Conservation (phyloP, 768 basidiomycete species). For the Trametes cinnabarina region DNA sequence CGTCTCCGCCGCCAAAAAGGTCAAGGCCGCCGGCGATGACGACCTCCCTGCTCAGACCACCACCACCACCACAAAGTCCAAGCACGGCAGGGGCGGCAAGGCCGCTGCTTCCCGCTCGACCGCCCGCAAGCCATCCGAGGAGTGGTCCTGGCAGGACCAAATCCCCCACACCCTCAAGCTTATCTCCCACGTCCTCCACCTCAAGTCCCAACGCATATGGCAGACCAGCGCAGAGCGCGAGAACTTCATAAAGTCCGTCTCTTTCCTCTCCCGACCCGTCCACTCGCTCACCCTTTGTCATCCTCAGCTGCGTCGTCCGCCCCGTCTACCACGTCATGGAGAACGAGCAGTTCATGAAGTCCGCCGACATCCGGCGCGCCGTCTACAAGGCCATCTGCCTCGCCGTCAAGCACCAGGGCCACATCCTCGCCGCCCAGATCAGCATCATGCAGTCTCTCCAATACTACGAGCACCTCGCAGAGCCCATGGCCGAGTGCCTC, state of each 20-base stretch:
- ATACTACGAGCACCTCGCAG: conserved; percentile 91
- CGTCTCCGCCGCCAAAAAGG: conserved; percentile 74
- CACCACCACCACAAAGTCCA: conserved; percentile 48
- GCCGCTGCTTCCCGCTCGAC: conserved; percentile 42
- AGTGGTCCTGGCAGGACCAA: conserved; percentile 79
- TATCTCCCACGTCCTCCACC: conserved; percentile 67
- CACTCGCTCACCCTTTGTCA: not conserved
- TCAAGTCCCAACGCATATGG: conserved; percentile 83
- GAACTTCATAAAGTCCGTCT: conserved; percentile 68
- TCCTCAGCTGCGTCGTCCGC: conserved; percentile 78
- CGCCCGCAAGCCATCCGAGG: conserved; percentile 36
- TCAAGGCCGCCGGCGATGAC: conserved; percentile 52
- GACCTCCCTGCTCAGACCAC: conserved; percentile 35
- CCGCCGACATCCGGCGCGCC: conserved; percentile 60
- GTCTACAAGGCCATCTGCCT: conserved; percentile 88
- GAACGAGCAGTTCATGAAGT: conserved; percentile 87
- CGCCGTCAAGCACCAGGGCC: conserved; percentile 88
- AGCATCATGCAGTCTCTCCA: conserved; percentile 89
- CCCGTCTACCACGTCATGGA: conserved; percentile 88
- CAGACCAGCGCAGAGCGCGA: conserved; percentile 84
- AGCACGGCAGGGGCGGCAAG: conserved; percentile 62
- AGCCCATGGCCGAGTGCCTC: conserved; percentile 91
- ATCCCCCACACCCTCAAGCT: conserved; percentile 67
- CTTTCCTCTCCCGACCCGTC: not conserved
- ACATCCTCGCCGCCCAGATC: conserved; percentile 81